phyloP scores from a whole-genome alignment of 2,329 filamentous ascomycete species.

The Fusarium solani-melongenae region DNA sequence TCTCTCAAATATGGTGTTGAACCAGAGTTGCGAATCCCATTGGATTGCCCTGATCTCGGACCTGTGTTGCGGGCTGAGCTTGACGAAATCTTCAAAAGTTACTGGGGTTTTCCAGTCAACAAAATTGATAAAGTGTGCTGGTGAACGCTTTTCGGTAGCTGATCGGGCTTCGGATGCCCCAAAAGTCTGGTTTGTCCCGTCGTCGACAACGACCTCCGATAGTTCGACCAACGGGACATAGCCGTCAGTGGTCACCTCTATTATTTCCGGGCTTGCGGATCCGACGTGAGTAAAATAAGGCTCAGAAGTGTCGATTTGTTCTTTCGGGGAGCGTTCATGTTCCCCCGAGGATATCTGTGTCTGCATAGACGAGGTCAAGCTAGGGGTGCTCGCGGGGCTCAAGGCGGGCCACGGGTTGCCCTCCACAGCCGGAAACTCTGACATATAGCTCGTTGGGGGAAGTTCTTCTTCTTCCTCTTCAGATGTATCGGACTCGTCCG shows the following conservation, averaged over 20 bases:
- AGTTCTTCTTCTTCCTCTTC: background rate
- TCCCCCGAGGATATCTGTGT: background rate
- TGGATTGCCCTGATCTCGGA: constrained; percentile 5
- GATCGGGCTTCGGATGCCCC: background rate
- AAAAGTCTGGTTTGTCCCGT: background rate
- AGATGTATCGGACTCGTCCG: background rate
- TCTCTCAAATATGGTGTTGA: background rate
- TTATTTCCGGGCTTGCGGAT: background rate
- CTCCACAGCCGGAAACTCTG: background rate
- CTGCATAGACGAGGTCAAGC: background rate
- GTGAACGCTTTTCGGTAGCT: background rate
- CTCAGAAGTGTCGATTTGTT: background rate
- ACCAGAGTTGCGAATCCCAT: constrained; percentile 4
- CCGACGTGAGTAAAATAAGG: background rate
- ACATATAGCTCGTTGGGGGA: constrained; percentile 1
- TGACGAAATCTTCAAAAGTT: background rate
- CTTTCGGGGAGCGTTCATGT: background rate
- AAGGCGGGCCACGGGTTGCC: background rate
- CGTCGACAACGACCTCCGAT: background rate
- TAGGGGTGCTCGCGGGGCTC: background rate
- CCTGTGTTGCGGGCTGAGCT: background rate
- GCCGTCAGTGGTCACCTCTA: background rate
- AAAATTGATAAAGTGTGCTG: constrained; percentile 9
- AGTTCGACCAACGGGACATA: background rate
- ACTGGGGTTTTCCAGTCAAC: constrained; percentile 3